phyloP scores from a whole-genome alignment of 2,329 filamentous ascomycete genomes.

The Microdochium nivale region DNA sequence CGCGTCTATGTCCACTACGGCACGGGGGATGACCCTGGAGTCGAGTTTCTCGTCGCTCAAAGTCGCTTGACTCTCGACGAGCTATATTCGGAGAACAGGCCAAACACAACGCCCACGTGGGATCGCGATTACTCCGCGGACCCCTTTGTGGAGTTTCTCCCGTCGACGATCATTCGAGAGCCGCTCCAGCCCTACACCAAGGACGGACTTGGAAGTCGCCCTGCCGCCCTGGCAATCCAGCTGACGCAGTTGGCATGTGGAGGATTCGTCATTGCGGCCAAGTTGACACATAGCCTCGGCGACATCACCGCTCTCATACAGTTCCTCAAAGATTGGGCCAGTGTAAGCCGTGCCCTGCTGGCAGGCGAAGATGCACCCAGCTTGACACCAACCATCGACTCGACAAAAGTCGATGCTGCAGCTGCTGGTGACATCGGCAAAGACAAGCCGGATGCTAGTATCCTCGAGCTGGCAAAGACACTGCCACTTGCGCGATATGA shows the following conservation, averaged over 20 bases:
- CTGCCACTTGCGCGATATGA: not conserved
- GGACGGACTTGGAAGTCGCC: not conserved
- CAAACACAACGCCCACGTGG: not conserved
- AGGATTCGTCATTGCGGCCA: constrained; percentile 10
- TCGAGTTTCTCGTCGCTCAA: not conserved
- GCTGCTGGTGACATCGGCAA: not conserved
- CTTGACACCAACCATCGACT: constrained; percentile 2
- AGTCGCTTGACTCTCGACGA: not conserved
- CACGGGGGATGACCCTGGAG: not conserved
- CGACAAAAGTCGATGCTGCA: constrained; percentile 7
- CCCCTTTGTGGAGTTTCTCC: not conserved
- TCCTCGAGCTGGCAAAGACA: not conserved
- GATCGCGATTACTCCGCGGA: not conserved
- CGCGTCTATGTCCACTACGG: not conserved
- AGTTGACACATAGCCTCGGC: constrained; percentile 13
- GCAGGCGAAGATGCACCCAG: accelerated
- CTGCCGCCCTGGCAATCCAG: constrained; percentile 9
- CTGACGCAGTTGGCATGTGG: constrained; percentile 11
- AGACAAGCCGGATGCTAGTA: not conserved
- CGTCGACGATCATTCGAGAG: not conserved
- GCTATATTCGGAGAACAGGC: not conserved
- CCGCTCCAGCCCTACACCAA: not conserved
- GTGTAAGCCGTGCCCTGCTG: constrained; percentile 1
- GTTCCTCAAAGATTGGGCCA: constrained; percentile 14
- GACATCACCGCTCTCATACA: constrained; percentile 11